Base-by-base conservation (phyloP, 148 eudicot genomes). In the Heliamphora exappendiculata region DNA sequence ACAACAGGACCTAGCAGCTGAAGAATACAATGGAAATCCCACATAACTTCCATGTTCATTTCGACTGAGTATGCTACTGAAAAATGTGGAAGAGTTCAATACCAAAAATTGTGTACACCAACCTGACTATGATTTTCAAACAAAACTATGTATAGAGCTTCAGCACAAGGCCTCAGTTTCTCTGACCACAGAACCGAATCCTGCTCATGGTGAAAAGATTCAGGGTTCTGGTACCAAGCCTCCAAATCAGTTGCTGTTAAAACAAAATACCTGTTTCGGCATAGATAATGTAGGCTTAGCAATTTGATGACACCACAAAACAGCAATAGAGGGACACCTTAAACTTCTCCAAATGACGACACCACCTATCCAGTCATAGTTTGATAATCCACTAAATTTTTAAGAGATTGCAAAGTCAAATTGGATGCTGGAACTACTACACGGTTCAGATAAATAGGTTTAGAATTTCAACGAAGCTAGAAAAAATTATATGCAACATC, bases 1-100 rank as follows among this genome's bases (percentile, higher is more conserved):
- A 96, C 92, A 82, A 96, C 91, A 49, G 99, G 99, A 80, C 99
- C 98, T 79, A 96, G 88, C 72, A 96, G 91, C 99, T 95, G 87
- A 67, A 70, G 79, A 59, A 41, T 26, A 77, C 67, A 81, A 74
- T 55, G 39, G 34, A 60, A 77, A 70, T 67, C 51, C 58, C 13
- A 1, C 49, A 24, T 7, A 16, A 29, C 24, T 70, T 7, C 36
- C 47, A 60, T 17, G 37, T 74, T 64, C 76, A 80, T 72, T 59
- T 65, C 78, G 78, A 81, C 49, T 64, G 41, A 51, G 36, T 28
- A 78, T 65, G 75, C 54, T 67, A 67, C 49, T 58, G 70, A 74
- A 47, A 28, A 44, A 7, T 42, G 58, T 47, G 29, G 26, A 17
- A n/a, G 37, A 44, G 41, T 71, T 37, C 24, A 41, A 51, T 42